Percentiles rank a stretch among this genome's conserved stretches.
Evolutionary conservation across 352 stramenopile species (phyloP).

Genomic region (Phytophthora pistaciae): DNA sequence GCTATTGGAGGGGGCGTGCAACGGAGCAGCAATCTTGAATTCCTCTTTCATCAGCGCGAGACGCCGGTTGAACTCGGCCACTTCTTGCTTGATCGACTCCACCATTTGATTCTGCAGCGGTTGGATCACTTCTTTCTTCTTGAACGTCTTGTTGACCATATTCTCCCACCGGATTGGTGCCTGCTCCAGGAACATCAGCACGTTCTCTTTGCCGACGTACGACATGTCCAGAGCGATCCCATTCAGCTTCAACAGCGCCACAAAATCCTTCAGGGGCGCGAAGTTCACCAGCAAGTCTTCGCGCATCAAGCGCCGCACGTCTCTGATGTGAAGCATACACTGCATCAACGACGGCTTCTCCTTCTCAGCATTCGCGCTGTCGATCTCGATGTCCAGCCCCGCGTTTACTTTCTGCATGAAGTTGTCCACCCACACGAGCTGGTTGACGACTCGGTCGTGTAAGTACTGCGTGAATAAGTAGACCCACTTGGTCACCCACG

Average conservation of each 20-base stretch:
- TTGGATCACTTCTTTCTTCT: conserved; percentile 93
- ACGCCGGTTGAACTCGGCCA: conserved; percentile 76
- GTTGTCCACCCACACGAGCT: conserved; percentile 86
- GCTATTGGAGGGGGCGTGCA: conserved; percentile 42
- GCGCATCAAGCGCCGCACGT: conserved; percentile 87
- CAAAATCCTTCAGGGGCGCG: conserved; percentile 78
- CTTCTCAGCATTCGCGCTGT: conserved; percentile 47
- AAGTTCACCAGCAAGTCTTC: conserved; percentile 86
- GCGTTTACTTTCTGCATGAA: conserved; percentile 86
- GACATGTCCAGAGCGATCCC: conserved; percentile 92
- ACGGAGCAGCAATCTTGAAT: conserved; percentile 67
- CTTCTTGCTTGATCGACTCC: conserved; percentile 80
- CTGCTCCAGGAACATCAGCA: conserved; percentile 88
- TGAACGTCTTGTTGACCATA: conserved; percentile 94
- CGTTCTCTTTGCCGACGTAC: conserved; percentile 85
- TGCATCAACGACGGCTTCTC: conserved; percentile 79
- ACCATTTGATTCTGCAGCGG: conserved; percentile 91
- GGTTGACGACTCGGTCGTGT: conserved; percentile 88
- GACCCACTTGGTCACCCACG: conserved; percentile 96
- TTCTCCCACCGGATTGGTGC: conserved; percentile 92
- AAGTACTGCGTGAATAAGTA: conserved; percentile 95
- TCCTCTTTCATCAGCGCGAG: conserved; percentile 72
- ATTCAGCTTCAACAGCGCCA: conserved; percentile 85
- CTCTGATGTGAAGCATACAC: conserved; percentile 91
- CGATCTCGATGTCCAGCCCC: conserved; percentile 77